Conservation (phyloP, 192 early-diverging fungal species). For the Dimargaris cristalligena region DNA sequence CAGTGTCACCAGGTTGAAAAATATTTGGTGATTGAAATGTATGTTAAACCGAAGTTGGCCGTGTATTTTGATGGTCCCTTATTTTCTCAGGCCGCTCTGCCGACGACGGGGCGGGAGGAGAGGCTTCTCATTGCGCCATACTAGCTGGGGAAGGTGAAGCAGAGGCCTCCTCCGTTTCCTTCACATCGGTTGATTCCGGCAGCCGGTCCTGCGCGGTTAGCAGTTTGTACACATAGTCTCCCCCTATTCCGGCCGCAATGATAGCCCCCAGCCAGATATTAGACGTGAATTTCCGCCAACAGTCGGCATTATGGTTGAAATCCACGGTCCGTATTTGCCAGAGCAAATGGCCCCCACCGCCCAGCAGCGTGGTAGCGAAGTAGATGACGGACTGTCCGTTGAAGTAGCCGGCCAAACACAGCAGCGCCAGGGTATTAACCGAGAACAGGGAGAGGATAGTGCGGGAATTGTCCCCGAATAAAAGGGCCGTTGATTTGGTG, state of each 20-base stretch:
- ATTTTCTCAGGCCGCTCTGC: too few species aligned
- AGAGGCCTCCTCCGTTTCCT: too few species aligned
- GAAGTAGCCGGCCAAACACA: slow-evolving; percentile 61
- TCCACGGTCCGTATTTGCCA: slow-evolving; percentile 68
- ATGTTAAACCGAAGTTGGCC: too few species aligned
- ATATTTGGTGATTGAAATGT: too few species aligned
- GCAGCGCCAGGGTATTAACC: slow-evolving; percentile 38
- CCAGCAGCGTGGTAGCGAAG: slow-evolving; percentile 52
- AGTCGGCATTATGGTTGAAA: slow-evolving; percentile 41
- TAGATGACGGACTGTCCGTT: slow-evolving; percentile 60
- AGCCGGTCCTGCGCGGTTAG: too few species aligned
- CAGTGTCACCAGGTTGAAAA: too few species aligned
- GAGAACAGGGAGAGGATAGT: slow-evolving; percentile 57
- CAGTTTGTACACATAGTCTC: slow-evolving; percentile 36
- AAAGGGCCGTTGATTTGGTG: slow-evolving; percentile 80
- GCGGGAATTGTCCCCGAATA: slow-evolving; percentile 58
- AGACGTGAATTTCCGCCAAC: slow-evolving; percentile 60
- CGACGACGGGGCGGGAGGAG: too few species aligned
- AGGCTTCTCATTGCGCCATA: too few species aligned
- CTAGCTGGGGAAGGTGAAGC: too few species aligned
- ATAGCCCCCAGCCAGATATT: slow-evolving; percentile 67
- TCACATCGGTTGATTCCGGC: too few species aligned
- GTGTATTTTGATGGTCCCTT: too few species aligned
- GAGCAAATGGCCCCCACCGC: slow-evolving; percentile 51
- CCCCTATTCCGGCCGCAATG: slow-evolving; percentile 52